phyloP scores from a whole-genome alignment of 73 alveolate genomes.

The Paramecium primaurelia region DNA sequence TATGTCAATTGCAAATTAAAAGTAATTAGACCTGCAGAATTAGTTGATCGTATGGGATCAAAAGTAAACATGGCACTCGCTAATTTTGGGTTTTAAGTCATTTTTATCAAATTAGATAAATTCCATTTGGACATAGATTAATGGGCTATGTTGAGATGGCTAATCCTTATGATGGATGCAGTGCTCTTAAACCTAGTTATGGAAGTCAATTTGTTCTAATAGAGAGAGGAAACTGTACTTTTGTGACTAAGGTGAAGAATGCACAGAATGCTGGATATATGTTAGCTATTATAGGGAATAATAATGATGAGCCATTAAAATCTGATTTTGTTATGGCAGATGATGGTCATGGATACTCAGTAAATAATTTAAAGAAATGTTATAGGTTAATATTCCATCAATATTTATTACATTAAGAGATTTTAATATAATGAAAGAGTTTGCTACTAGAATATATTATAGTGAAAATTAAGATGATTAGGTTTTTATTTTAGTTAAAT shows the following conservation, averaged over 20 bases:
- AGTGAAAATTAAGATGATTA: not conserved
- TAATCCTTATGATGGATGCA: not conserved
- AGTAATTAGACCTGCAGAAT: not conserved
- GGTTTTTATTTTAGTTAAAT: not conserved
- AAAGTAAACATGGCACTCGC: not conserved
- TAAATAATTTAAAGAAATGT: not conserved
- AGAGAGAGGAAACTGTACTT: conserved; percentile 72
- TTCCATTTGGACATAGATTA: conserved; percentile 15
- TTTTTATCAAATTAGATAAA: not conserved
- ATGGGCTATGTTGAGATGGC: not conserved
- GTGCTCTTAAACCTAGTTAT: not conserved
- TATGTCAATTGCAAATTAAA: not conserved
- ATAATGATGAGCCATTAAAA: conserved; percentile 47
- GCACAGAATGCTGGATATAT: conserved; percentile 69
- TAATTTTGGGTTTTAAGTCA: not conserved
- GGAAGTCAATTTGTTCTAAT: conserved; percentile 16
- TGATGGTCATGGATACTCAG: conserved; percentile 67
- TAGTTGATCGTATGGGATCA: not conserved
- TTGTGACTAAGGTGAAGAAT: conserved; percentile 70
- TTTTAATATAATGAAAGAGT: not conserved
- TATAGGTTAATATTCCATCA: conserved; percentile 27
- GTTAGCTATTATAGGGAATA: conserved; percentile 66
- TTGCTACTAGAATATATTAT: not conserved
- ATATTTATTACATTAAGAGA: not conserved
- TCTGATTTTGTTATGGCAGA: conserved; percentile 68